Conservation (phyloP, 192 early-diverging fungal genomes). For the Dissophora ornata region DNA sequence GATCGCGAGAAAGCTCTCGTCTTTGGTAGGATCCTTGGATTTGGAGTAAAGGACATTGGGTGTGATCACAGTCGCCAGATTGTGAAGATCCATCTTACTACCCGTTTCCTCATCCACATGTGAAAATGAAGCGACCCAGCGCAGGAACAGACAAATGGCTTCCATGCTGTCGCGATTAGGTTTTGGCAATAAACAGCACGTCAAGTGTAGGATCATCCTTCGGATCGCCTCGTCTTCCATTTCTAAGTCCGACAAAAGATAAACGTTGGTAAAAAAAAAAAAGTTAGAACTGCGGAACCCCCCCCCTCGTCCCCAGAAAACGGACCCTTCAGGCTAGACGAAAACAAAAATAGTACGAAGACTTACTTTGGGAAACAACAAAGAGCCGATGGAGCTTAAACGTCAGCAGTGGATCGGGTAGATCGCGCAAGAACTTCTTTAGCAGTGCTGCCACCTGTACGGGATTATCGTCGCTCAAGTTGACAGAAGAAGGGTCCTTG, state of each 20-base stretch:
- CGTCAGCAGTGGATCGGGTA: slow-evolving; percentile 95
- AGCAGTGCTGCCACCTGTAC: slow-evolving; percentile 95
- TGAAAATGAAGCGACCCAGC: slow-evolving; percentile 84
- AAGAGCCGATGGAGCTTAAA: slow-evolving; percentile 90
- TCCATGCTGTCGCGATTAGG: slow-evolving; percentile 92
- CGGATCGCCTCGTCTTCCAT: slow-evolving; percentile 62
- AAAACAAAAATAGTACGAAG: neutral
- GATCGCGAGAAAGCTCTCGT: slow-evolving; percentile 78
- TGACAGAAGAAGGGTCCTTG: slow-evolving; percentile 78
- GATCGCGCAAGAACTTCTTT: slow-evolving; percentile 95
- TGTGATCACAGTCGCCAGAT: slow-evolving; percentile 93
- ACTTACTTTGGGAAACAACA: slow-evolving; percentile 76
- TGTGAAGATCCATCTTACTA: slow-evolving; percentile 93
- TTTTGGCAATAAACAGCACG: slow-evolving; percentile 87
- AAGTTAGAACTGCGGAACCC: neutral
- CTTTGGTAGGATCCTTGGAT: slow-evolving; percentile 82
- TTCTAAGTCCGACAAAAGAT: slow-evolving; percentile 47
- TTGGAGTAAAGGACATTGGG: slow-evolving; percentile 93
- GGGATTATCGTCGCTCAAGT: slow-evolving; percentile 77
- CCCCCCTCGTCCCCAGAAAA: too few relatives aligned
- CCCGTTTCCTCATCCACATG: slow-evolving; percentile 76
- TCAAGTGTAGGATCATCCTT: slow-evolving; percentile 81
- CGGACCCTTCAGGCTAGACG: too few relatives aligned
- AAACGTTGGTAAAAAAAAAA: neutral
- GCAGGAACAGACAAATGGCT: slow-evolving; percentile 90